A percentile compares a stretch with the other conserved stretches of the same genome.
Conservation (phyloP, 78 protist genomes). For the Mantamonas sphyraenae region DNA sequence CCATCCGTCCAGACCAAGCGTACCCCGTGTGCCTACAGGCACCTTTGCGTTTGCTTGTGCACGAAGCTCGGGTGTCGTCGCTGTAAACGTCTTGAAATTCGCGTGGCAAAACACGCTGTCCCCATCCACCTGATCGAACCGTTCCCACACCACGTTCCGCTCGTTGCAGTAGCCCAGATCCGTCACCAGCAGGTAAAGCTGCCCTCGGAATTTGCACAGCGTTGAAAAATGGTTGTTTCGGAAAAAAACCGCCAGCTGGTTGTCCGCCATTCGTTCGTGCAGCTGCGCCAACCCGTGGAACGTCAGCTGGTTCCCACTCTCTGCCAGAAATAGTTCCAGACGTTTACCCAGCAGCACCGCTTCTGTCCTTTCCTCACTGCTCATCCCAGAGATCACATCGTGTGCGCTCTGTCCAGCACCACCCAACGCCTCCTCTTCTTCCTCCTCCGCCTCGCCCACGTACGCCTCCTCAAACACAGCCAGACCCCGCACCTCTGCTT, state of each 20-base stretch:
- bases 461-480: no score
- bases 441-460: no score
- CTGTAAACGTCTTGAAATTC: background rate
- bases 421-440: background rate
- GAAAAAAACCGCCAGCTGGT: constrained; percentile 38
- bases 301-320: constrained; percentile 32
- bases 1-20: no score
- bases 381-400: constrained; percentile 3
- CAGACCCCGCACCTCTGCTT: constrained; percentile 1
- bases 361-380: background rate
- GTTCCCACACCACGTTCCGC: constrained; percentile 43
- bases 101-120: background rate
- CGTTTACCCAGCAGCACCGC: background rate
- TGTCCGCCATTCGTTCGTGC: constrained; percentile 28
- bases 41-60: no score
- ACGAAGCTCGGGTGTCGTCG: no score
- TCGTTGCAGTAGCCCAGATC: constrained; percentile 53
- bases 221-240: constrained; percentile 57
- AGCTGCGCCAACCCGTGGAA: constrained; percentile 46
- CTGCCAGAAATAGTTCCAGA: constrained; percentile 28
- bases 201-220: constrained; percentile 22
- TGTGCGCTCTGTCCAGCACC: background rate
- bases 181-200: constrained; percentile 29
- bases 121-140: constrained; percentile 1
- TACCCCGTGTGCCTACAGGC: no score